phyloP scores from a whole-genome alignment of 2,329 filamentous ascomycete genomes.

The Aspergillus sclerotialis region DNA sequence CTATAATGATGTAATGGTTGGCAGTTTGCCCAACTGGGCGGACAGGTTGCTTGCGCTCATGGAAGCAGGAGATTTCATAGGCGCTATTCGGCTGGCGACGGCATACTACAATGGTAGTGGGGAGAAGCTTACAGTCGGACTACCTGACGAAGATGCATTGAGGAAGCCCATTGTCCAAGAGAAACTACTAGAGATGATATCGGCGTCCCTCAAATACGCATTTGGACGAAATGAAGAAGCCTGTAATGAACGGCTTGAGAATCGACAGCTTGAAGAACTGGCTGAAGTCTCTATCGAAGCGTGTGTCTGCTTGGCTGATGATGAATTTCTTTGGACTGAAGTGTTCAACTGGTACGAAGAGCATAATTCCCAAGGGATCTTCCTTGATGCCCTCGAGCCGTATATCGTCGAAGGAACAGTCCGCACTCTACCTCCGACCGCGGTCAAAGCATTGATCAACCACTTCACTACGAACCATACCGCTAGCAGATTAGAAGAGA shows the following conservation, averaged over 20 bases:
- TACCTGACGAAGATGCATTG: conserved; percentile 72
- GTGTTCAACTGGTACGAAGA: conserved; percentile 89
- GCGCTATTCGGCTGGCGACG: conserved; percentile 81
- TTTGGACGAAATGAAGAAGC: conserved; percentile 59
- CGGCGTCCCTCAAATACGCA: conserved; percentile 81
- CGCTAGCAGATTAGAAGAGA: conserved; percentile 77
- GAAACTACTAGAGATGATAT: conserved; percentile 88
- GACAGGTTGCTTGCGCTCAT: conserved; percentile 88
- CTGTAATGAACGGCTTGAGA: conserved; percentile 45
- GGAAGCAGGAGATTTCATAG: conserved; percentile 94
- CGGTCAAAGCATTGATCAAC: conserved; percentile 77
- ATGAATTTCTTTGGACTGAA: conserved; percentile 82
- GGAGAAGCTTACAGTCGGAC: conserved; percentile 89
- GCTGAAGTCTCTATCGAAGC: conserved; percentile 77
- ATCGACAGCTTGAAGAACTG: conserved; percentile 64
- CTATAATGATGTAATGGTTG: conserved; percentile 88
- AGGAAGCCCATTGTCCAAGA: conserved; percentile 79
- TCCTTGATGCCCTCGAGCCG: conserved; percentile 81
- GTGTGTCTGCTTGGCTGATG: conserved; percentile 68
- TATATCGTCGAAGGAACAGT: conserved; percentile 77
- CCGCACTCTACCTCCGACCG: conserved; percentile 66
- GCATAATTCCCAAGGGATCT: conserved; percentile 62
- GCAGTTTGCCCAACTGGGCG: conserved; percentile 92
- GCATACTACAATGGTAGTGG: conserved; percentile 85
- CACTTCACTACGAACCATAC: conserved; percentile 72